Percentiles rank a stretch among this genome's conserved stretches.
These are phyloP conservation scores for Lachnellula cervina DNA, from an alignment of 2,329 filamentous ascomycete genomes.

Conservation along the genomic window DNA sequence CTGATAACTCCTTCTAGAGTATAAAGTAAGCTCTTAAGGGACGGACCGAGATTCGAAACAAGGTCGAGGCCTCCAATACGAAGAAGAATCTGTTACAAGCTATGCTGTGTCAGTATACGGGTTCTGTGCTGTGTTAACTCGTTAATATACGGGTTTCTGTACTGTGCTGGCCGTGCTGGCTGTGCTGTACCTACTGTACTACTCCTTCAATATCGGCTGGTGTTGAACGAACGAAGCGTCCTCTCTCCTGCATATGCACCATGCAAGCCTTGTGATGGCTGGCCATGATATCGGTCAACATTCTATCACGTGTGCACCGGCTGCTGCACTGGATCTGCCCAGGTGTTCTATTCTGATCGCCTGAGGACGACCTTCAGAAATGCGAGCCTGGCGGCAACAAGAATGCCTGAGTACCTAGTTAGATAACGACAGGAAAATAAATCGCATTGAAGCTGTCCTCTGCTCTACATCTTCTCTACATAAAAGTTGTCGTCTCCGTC, in stretches of 20 bases:
- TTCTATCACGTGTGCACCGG: too few relatives aligned
- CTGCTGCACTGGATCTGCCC: too few relatives aligned
- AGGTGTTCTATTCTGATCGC: background rate
- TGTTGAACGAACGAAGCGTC: too few relatives aligned
- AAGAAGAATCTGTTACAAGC: background rate
- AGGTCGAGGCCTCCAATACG: background rate
- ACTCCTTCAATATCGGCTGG: too few relatives aligned
- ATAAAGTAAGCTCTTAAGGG: background rate
- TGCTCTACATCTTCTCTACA: background rate
- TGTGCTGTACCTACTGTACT: too few relatives aligned
- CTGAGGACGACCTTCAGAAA: background rate
- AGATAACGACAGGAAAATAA: background rate
- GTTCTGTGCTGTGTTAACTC: too few relatives aligned
- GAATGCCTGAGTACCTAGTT: background rate
- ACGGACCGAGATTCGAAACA: background rate
- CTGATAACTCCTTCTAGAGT: background rate
- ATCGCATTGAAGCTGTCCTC: background rate
- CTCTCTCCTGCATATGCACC: too few relatives aligned
- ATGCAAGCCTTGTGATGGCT: too few relatives aligned
- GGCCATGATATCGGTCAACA: too few relatives aligned
- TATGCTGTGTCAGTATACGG: too few relatives aligned
- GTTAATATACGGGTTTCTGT: too few relatives aligned
- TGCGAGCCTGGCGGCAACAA: background rate
- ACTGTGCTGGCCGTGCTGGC: too few relatives aligned
- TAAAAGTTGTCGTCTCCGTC: background rate